Percentiles rank a stretch among this genome's conserved stretches.
Conservation (phyloP, 2,329 filamentous ascomycete genomes). For the Colletotrichum filicis region DNA sequence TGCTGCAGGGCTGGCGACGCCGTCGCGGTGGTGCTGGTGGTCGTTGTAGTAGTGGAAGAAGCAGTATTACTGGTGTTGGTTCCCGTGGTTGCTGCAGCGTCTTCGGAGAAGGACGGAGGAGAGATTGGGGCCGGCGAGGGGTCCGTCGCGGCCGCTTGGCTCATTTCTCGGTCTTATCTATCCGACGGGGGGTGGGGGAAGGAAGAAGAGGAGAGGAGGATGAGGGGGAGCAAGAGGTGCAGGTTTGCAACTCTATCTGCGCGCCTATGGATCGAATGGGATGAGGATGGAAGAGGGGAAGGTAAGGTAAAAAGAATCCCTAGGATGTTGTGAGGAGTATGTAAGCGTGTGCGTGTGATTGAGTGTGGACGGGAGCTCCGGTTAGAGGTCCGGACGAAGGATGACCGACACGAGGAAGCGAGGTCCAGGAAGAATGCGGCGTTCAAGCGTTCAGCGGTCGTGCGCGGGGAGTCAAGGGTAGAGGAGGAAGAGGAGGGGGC, state of each 20-base stretch:
- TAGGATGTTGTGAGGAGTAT: neutral
- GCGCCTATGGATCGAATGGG: neutral
- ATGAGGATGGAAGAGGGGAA: neutral
- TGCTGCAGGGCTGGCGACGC: conserved; percentile 28
- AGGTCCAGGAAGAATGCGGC: neutral
- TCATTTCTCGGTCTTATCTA: conserved; percentile 33
- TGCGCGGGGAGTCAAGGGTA: neutral
- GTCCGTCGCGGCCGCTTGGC: conserved; percentile 38
- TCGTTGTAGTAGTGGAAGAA: too few species aligned
- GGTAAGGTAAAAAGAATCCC: neutral
- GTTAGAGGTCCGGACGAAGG: neutral
- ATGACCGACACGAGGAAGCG: conserved; percentile 1
- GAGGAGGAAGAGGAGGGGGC: too few species aligned
- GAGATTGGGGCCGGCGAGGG: conserved; percentile 35
- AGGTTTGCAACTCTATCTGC: neutral
- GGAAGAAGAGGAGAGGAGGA: neutral
- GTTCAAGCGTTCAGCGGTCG: neutral
- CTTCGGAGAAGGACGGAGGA: conserved; percentile 33
- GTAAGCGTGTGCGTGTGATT: neutral
- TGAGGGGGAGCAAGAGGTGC: neutral
- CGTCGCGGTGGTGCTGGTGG: conserved; percentile 1
- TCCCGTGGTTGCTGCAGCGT: conserved; percentile 17
- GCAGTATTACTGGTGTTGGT: neutral
- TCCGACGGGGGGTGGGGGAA: neutral
- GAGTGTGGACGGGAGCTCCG: neutral